A percentile compares a stretch with the other conserved stretches of the same genome.
Conservation (phyloP, 139 green algal genomes). For the Asterochloris erici region DNA sequence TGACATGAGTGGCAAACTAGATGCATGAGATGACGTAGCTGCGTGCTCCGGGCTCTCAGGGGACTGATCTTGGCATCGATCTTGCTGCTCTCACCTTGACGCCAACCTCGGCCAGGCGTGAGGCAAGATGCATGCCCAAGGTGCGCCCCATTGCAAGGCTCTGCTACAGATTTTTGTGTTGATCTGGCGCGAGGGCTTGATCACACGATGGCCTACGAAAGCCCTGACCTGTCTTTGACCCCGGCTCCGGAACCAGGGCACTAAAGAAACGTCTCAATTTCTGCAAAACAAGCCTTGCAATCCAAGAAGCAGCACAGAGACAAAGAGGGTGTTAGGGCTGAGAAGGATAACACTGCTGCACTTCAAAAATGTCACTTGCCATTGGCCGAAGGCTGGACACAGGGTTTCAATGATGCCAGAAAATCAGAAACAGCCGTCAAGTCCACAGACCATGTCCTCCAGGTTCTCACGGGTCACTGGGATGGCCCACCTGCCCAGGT, state of each 20-base stretch:
- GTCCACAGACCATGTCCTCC: conserved; percentile 43
- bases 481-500: conserved; percentile 59
- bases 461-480: conserved; percentile 51
- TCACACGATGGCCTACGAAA: too few species aligned
- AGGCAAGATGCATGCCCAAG: conserved; percentile 47
- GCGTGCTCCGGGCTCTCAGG: background rate
- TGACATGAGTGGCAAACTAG: background rate
- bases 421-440: conserved; percentile 52
- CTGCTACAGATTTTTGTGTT: background rate
- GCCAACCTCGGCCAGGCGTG: conserved; percentile 51
- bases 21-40: background rate
- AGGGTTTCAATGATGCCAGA: background rate
- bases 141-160: conserved; percentile 1
- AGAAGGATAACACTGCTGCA: too few species aligned
- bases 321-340: too few species aligned
- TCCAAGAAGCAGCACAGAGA: too few species aligned
- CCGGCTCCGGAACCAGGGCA: too few species aligned
- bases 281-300: too few species aligned
- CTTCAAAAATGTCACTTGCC: background rate
- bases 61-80: background rate
- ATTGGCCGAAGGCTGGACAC: background rate
- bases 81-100: conserved; percentile 30
- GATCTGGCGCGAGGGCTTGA: too few species aligned
- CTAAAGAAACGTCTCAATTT: too few species aligned
- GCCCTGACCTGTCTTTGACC: too few species aligned